Base-by-base conservation (phyloP, 169 alveolate genomes). In the Cryptosporidium canis region DNA sequence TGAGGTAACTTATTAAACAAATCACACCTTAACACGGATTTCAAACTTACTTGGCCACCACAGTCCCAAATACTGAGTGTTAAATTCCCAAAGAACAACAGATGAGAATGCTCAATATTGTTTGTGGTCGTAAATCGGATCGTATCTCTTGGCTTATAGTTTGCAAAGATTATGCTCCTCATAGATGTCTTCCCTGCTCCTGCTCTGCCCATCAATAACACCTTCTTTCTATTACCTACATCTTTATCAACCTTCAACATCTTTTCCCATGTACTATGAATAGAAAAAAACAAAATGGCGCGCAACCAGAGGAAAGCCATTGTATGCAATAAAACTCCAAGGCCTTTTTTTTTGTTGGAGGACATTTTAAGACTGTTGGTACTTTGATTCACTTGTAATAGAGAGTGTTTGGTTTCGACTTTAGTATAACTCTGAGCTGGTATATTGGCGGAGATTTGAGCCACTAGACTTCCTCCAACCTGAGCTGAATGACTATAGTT, bases 81-180 rank as follows among this genome's bases (percentile, higher is more conserved):
- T 65, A 96, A 92, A 83, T 94, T 96, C 83, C 99, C 99, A 91
- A 97, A 90, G 92, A 97, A 97, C 72, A 96, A 85, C 44, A 96
- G 92, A 58, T 92, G 87, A 5, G 97, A 94, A 83, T 96, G 95
- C 83, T 94, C 94, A 39, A 96, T 95, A 65, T 84, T 61, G 24
- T 58, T 61, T 51, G 97, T 92, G 66, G 85, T 92, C 35, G 96
- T 95, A 70, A 95, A 83, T 90, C 97, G 85, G 92, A 92, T 90
- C 66, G 97, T 94, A 70, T 94, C 96, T 83, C 92, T 94, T 0
- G 97, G 96, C 1, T 96, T 95, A 65, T 95, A 95, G 91, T 97
- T 97, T n/a, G 99, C 99, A 83, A 97, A 97, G 82, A 97, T 97
- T 85, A 97, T 97, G 41, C 97, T 94, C 44, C 98, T 92, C 98